Conservation (phyloP, 352 stramenopile species). For the Globisporangium nunn region DNA sequence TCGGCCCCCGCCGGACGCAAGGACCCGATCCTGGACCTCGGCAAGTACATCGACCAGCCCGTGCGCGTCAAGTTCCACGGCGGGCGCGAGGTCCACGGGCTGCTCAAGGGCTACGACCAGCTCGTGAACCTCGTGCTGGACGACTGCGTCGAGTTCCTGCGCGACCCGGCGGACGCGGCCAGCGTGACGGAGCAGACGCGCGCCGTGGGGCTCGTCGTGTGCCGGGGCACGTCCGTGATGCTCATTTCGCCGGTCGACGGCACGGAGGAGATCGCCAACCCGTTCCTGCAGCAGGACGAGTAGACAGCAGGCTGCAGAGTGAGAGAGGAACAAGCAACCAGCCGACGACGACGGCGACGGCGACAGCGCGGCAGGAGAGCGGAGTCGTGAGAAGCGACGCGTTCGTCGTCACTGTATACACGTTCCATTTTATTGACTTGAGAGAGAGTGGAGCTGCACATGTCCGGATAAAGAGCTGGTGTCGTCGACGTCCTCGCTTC, state of each 20-base stretch:
- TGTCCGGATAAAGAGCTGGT: too few relatives aligned
- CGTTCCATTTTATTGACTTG: too few relatives aligned
- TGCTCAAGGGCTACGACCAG: constrained; percentile 95
- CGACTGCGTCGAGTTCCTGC: constrained; percentile 93
- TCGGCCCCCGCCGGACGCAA: constrained; percentile 21
- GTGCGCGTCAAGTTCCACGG: constrained; percentile 94
- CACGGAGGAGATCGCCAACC: constrained; percentile 90
- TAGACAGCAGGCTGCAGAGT: constrained; percentile 11
- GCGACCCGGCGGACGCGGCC: constrained; percentile 88
- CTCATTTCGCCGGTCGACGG: constrained; percentile 89
- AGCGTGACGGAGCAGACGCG: constrained; percentile 87
- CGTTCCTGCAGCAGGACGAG: constrained; percentile 85
- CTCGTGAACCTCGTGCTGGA: constrained; percentile 97
- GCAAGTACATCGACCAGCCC: constrained; percentile 92
- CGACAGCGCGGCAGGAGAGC: too few relatives aligned
- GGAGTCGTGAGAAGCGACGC: too few relatives aligned
- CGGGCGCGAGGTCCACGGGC: constrained; percentile 88
- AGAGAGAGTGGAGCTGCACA: too few relatives aligned
- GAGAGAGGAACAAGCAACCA: background rate
- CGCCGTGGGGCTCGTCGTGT: constrained; percentile 92
- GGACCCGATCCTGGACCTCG: constrained; percentile 92
- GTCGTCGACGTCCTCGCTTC: background rate
- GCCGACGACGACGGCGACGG: background rate
- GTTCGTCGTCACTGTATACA: too few relatives aligned
- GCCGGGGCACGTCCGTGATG: constrained; percentile 89